These are phyloP conservation scores for Oryza brachyantha DNA, from an alignment of 176 grass and related monocot species.

Conservation along the genomic window DNA sequence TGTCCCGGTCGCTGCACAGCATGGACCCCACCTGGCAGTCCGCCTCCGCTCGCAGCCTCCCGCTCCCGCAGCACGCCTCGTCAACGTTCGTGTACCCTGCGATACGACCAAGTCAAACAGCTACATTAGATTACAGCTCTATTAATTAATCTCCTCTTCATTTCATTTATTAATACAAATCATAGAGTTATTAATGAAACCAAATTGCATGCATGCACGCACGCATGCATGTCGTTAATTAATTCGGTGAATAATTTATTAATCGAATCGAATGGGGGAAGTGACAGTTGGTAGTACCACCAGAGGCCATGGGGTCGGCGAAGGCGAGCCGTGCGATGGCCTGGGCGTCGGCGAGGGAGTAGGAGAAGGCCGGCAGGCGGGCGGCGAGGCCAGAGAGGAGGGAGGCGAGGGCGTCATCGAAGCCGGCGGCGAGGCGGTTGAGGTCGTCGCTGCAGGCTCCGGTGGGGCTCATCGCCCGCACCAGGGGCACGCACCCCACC, in stretches of 20 bases:
- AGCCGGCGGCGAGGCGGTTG: conserved; percentile 30
- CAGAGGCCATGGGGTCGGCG: no score
- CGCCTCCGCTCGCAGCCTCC: conserved; percentile 1
- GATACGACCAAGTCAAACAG: no score
- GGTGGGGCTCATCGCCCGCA: not conserved
- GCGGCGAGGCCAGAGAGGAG: not conserved
- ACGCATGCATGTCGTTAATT: no score
- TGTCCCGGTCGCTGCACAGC: conserved; percentile 14
- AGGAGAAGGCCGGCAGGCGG: conserved; percentile 15
- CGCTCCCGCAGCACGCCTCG: conserved; percentile 37
- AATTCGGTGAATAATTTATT: no score
- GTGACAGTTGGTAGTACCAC: no score
- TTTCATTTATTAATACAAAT: no score
- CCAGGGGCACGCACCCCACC: conserved; percentile 33
- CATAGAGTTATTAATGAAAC: no score
- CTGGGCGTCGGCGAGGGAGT: conserved; percentile 30
- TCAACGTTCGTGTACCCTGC: not conserved
- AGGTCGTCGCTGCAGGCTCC: conserved; percentile 22
- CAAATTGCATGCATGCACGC: no score
- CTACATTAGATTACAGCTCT: no score
- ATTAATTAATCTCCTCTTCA: no score
- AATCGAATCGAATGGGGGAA: no score
- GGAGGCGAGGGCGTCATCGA: not conserved
- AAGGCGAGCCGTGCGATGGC: not conserved
- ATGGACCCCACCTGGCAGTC: not conserved